Conservation (phyloP, 176 grass and related monocot genomes). For the Carex littledalei region DNA sequence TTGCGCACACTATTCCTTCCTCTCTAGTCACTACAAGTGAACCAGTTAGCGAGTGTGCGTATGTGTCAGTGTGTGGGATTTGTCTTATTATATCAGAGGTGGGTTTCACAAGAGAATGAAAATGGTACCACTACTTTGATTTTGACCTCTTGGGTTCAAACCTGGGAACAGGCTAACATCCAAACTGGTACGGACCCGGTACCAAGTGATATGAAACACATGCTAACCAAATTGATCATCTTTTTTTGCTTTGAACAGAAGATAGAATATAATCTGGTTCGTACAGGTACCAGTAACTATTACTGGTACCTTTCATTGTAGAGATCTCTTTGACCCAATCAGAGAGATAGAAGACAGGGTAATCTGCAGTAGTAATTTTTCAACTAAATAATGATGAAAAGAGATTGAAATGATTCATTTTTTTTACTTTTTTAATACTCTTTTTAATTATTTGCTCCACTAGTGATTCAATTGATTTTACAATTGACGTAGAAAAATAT, state of each 20-base stretch:
- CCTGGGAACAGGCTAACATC: neutral
- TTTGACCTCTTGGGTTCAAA: slow-evolving; percentile 1
- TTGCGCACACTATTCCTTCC: slow-evolving; percentile 16
- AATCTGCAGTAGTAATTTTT: neutral
- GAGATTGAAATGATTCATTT: neutral
- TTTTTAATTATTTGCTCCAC: neutral
- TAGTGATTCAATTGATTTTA: neutral
- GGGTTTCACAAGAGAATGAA: slow-evolving; percentile 2
- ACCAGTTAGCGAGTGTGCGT: neutral
- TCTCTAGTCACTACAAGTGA: slow-evolving; percentile 5
- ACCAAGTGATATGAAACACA: neutral
- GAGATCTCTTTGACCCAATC: neutral
- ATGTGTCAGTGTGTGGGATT: neutral
- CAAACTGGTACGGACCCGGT: neutral
- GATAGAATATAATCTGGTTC: neutral
- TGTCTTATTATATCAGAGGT: neutral
- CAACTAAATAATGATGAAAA: neutral
- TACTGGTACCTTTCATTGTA: neutral
- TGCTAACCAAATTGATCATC: neutral
- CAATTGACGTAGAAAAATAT: neutral
- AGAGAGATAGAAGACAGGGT: neutral
- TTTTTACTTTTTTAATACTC: neutral
- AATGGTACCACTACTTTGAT: neutral
- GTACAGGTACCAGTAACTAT: neutral
- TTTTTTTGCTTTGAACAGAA: neutral